phyloP scores from a whole-genome alignment of 108 stramenopile species.

The Aurantiochytrium sp. region DNA sequence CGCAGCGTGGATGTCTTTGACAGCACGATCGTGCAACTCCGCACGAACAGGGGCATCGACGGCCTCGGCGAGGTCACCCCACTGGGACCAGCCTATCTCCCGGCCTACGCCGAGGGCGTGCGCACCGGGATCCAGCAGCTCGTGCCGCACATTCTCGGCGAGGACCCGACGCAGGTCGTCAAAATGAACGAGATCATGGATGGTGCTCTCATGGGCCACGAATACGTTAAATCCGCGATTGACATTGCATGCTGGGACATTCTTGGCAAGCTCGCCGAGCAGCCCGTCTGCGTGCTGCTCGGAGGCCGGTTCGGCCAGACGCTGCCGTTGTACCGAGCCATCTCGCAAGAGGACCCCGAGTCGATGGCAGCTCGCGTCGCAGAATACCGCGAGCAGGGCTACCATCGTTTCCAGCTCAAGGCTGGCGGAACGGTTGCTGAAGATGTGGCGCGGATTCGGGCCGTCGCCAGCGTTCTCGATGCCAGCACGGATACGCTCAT shows the following conservation, averaged over 20 bases:
- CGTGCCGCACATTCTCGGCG: slow-evolving; percentile 5
- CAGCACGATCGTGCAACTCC: neutral
- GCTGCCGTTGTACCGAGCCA: neutral
- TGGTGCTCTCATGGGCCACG: neutral
- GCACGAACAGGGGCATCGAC: slow-evolving; percentile 8
- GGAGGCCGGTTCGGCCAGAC: slow-evolving; percentile 16
- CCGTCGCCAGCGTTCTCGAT: neutral
- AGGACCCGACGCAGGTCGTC: neutral
- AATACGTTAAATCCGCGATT: slow-evolving; percentile 20
- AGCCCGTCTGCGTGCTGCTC: slow-evolving; percentile 18
- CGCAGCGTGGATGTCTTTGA: neutral
- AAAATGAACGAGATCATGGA: slow-evolving; percentile 20
- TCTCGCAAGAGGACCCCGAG: slow-evolving; percentile 19
- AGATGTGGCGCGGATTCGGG: neutral
- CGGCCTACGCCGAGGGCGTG: slow-evolving; percentile 18
- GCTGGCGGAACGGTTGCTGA: neutral
- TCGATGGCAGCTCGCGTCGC: slow-evolving; percentile 18
- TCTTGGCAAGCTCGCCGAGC: slow-evolving; percentile 10
- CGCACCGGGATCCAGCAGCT: slow-evolving; percentile 10
- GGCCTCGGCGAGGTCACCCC: slow-evolving; percentile 15
- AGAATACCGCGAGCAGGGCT: neutral
- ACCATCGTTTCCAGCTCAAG: slow-evolving; percentile 20
- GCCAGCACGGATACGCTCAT: neutral
- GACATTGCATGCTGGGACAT: slow-evolving; percentile 28
- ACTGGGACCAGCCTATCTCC: slow-evolving; percentile 15